phyloP scores from a whole-genome alignment of 495 filamentous ascomycete genomes.

The Lentithecium fluviatile region DNA sequence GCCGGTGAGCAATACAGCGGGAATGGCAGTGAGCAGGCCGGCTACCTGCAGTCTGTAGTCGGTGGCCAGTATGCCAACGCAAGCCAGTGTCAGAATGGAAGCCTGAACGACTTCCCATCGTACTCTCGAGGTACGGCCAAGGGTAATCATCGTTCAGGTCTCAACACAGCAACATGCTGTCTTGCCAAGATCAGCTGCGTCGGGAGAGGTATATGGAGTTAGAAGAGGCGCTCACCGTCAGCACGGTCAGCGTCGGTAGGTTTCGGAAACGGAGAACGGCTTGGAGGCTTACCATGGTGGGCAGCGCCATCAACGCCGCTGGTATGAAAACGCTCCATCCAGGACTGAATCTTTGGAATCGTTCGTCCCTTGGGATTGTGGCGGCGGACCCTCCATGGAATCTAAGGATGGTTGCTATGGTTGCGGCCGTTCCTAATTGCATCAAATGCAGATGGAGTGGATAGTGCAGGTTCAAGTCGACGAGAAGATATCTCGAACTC shows the following conservation, averaged over 20 bases:
- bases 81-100: background rate
- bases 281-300: background rate
- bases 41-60: conserved; percentile 6
- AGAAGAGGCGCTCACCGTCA: background rate
- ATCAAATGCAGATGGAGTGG: conserved; percentile 2
- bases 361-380: background rate
- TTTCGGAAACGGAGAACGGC: background rate
- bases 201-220: too few relatives aligned
- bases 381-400: background rate
- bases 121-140: background rate
- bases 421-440: background rate
- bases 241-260: background rate
- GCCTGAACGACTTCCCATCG: background rate
- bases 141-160: too few relatives aligned
- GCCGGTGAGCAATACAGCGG: background rate
- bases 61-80: background rate
- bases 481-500: background rate
- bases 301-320: too few relatives aligned
- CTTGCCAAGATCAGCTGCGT: too few relatives aligned
- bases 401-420: background rate
- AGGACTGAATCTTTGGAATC: background rate
- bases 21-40: conserved; percentile 5
- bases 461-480: conserved; percentile 3
- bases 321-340: background rate
- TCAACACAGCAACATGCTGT: too few relatives aligned